A percentile compares a stretch with the other conserved stretches of the same genome.
phyloP scores from a whole-genome alignment of 371 early-diverging fungal genomes.

The Mucor plumbeus region DNA sequence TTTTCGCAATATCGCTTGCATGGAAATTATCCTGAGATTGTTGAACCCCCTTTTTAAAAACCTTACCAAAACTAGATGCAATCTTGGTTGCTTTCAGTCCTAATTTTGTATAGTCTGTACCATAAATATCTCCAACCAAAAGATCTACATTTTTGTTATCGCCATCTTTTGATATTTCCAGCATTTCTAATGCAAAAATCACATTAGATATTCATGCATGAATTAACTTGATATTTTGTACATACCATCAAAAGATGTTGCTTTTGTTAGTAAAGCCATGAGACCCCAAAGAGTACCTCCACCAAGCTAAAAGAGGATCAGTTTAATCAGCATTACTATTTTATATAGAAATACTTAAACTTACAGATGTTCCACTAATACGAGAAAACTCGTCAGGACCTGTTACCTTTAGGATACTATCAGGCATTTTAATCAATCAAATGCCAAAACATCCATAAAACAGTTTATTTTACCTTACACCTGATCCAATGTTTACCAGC shows the following conservation, averaged over 20 bases:
- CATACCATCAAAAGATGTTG: slow-evolving; percentile 83
- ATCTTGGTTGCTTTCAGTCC: slow-evolving; percentile 92
- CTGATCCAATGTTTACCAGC: slow-evolving; percentile 93
- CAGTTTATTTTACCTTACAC: slow-evolving; percentile 66
- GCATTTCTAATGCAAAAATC: slow-evolving; percentile 73
- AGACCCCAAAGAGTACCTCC: slow-evolving; percentile 99
- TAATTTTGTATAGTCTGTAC: slow-evolving; percentile 82
- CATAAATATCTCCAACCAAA: slow-evolving; percentile 97
- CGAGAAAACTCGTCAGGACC: slow-evolving; percentile 74
- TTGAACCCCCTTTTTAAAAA: slow-evolving; percentile 80
- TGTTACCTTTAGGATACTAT: slow-evolving; percentile 84
- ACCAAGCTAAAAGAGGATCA: slow-evolving; percentile 66
- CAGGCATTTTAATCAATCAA: background rate
- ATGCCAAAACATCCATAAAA: background rate
- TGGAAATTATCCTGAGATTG: slow-evolving; percentile 65
- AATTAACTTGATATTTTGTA: background rate
- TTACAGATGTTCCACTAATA: slow-evolving; percentile 92
- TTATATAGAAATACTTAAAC: slow-evolving; percentile 6
- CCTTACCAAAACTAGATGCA: slow-evolving; percentile 95
- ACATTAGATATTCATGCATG: background rate
- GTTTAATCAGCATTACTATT: background rate
- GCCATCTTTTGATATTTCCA: slow-evolving; percentile 89
- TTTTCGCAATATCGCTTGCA: slow-evolving; percentile 85
- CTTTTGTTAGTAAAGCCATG: slow-evolving; percentile 83
- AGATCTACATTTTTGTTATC: slow-evolving; percentile 94